Conservation (phyloP, 1,284 basidiomycete genomes). For the Vanrija pseudolonga region DNA sequence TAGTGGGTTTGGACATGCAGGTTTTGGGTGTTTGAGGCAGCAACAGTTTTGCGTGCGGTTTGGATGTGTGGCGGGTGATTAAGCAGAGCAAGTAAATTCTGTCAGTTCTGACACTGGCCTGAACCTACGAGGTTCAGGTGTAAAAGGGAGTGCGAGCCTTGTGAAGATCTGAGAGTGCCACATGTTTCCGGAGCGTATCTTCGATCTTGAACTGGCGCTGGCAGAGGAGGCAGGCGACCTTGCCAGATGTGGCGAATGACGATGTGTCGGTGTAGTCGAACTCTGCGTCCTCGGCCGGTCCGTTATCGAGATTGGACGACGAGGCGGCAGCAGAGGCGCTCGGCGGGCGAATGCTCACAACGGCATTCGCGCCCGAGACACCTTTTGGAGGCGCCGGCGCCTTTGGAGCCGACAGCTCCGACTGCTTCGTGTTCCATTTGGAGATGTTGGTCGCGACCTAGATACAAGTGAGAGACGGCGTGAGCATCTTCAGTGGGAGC, state of each 20-base stretch:
- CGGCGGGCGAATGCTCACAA: constrained; percentile 6
- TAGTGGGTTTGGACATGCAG: background rate
- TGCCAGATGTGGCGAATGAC: constrained; percentile 42
- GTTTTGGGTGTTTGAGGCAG: background rate
- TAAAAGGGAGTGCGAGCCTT: constrained; percentile 62
- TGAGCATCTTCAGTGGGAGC: constrained; percentile 1
- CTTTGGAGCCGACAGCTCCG: constrained; percentile 57
- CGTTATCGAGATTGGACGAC: background rate
- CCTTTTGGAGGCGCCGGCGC: constrained; percentile 20
- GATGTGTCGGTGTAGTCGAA: constrained; percentile 70
- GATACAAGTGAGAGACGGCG: background rate
- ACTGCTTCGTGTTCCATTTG: constrained; percentile 92
- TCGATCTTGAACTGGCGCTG: constrained; percentile 83
- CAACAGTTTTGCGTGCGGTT: background rate
- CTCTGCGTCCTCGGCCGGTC: constrained; percentile 50
- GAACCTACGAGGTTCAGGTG: constrained; percentile 29
- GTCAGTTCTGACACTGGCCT: constrained; percentile 22
- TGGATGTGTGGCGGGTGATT: constrained; percentile 1
- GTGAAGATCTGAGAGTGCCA: constrained; percentile 84
- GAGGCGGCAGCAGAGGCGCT: constrained; percentile 3
- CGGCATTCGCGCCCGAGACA: constrained; percentile 38
- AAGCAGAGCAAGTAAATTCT: background rate
- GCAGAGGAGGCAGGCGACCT: constrained; percentile 79
- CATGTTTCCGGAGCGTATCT: constrained; percentile 79
- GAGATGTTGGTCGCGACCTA: constrained; percentile 82